phyloP scores from a whole-genome alignment of 2,329 filamentous ascomycete species.

The Tricladium varicosporioides region DNA sequence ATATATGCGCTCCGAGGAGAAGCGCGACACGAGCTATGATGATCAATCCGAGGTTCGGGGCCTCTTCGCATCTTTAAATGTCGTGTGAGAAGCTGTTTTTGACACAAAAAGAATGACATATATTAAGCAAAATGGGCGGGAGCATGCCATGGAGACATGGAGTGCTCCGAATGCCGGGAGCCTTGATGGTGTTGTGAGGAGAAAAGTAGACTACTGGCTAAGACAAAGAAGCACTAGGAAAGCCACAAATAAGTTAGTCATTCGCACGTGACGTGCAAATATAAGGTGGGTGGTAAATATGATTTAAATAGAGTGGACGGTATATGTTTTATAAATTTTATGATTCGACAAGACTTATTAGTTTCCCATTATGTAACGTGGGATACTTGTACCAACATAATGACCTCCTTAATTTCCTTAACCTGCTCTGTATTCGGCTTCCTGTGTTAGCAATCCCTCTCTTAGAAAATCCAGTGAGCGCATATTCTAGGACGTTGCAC shows the following conservation, averaged over 20 bases:
- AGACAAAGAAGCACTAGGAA: not conserved
- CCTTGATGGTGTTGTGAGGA: not conserved
- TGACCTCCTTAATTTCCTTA: too few relatives aligned
- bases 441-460: too few relatives aligned
- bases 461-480: too few relatives aligned
- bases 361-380: too few relatives aligned
- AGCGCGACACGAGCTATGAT: not conserved
- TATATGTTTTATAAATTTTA: too few relatives aligned
- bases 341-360: too few relatives aligned
- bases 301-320: too few relatives aligned
- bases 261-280: not conserved
- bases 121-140: not conserved
- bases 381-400: too few relatives aligned
- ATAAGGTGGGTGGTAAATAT: too few relatives aligned
- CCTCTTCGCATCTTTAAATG: not conserved
- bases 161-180: not conserved
- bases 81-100: not conserved
- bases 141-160: not conserved
- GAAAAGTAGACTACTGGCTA: not conserved
- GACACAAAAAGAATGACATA: not conserved
- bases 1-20: not conserved
- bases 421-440: too few relatives aligned
- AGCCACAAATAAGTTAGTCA: not conserved
- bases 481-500: too few relatives aligned
- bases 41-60: not conserved